Conservation (phyloP, 805 yeast genomes). For the Wickerhamiella galacta region DNA sequence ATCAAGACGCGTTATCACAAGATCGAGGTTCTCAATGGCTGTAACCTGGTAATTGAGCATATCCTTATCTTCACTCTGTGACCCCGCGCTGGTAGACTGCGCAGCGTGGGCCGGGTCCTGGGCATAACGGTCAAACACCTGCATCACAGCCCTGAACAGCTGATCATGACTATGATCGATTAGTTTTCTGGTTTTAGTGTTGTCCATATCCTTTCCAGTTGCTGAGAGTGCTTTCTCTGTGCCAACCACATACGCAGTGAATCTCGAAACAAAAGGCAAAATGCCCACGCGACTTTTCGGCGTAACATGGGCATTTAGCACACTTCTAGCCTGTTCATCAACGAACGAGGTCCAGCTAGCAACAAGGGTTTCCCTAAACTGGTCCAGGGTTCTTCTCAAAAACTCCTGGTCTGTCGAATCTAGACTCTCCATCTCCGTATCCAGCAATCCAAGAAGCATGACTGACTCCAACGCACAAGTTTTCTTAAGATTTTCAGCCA, state of each 20-base stretch:
- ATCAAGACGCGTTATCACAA: slow-evolving; percentile 26
- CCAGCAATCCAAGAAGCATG: slow-evolving; percentile 27
- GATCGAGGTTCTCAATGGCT: slow-evolving; percentile 36
- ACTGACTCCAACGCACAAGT: slow-evolving; percentile 28
- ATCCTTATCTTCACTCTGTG: slow-evolving; percentile 22
- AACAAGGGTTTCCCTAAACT: slow-evolving; percentile 34
- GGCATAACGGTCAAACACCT: slow-evolving; percentile 10
- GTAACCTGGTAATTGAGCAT: slow-evolving; percentile 29
- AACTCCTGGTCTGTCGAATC: slow-evolving; percentile 50
- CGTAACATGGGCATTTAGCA: slow-evolving; percentile 25
- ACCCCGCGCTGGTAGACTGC: slow-evolving; percentile 1
- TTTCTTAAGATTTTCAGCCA: slow-evolving; percentile 24
- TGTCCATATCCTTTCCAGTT: not conserved
- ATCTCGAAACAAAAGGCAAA: slow-evolving; percentile 29
- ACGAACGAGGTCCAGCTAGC: slow-evolving; percentile 44
- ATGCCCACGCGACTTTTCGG: slow-evolving; percentile 28
- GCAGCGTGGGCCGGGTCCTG: not conserved
- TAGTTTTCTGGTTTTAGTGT: slow-evolving; percentile 7
- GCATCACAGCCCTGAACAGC: slow-evolving; percentile 15
- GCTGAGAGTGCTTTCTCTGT: slow-evolving; percentile 6
- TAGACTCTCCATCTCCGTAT: slow-evolving; percentile 23
- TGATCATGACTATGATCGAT: slow-evolving; percentile 10
- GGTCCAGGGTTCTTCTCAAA: slow-evolving; percentile 32
- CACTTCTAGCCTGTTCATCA: slow-evolving; percentile 32
- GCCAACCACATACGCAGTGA: slow-evolving; percentile 25